Percentiles rank a stretch among this genome's conserved stretches.
phyloP scores from a whole-genome alignment of 345 rosid genomes.

The Salix koriyanagi region DNA sequence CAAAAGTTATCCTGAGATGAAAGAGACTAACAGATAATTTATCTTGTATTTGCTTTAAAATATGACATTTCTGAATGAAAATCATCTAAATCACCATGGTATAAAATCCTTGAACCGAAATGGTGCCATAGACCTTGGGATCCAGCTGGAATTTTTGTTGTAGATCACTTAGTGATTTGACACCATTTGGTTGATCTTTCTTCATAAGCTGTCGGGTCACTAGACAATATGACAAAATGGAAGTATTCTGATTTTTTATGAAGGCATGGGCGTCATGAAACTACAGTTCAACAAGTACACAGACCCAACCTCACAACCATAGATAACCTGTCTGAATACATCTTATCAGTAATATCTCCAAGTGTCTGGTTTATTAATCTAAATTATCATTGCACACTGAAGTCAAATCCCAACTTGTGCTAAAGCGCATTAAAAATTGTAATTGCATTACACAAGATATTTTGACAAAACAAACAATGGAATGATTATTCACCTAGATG shows the following conservation, averaged over 20 bases:
- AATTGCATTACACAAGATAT: background rate
- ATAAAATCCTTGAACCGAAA: background rate
- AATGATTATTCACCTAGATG: background rate
- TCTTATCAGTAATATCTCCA: background rate
- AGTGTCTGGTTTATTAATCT: background rate
- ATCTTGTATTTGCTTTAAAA: background rate
- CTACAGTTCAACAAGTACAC: background rate
- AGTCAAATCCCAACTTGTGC: background rate
- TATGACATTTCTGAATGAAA: background rate
- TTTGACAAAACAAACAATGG: background rate
- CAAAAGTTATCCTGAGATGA: too few relatives aligned
- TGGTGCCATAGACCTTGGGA: background rate
- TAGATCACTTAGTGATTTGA: background rate
- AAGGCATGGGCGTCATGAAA: background rate
- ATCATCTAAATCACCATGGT: background rate
- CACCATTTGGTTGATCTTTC: background rate
- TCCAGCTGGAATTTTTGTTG: background rate
- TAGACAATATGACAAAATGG: slow-evolving; percentile 1
- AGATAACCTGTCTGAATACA: background rate
- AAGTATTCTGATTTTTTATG: background rate
- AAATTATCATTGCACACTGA: background rate
- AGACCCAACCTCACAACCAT: background rate
- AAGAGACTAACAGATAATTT: background rate
- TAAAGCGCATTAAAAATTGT: background rate
- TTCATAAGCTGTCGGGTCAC: background rate